These are phyloP conservation scores for Voacanga thouarsii DNA, from an alignment of 257 asterid genomes.

Conservation along the genomic window DNA sequence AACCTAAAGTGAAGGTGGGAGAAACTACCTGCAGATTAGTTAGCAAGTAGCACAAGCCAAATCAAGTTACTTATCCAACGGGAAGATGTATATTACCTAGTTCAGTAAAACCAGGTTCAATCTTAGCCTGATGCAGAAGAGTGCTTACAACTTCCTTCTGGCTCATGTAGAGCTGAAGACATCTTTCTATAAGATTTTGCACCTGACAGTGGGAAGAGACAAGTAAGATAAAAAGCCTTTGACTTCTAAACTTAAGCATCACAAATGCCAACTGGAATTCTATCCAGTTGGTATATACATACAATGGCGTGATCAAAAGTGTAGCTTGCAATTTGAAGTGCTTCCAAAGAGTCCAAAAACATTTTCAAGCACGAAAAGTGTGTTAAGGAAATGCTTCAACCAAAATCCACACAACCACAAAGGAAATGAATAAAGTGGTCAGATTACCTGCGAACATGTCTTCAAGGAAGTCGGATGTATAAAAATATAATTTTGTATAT, in stretches of 20 bases:
- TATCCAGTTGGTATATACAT: not conserved
- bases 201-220: conserved; percentile 42
- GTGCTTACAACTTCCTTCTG: conserved; percentile 80
- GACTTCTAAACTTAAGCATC: conserved; percentile 12
- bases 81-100: conserved; percentile 50
- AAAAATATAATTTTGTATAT: not conserved
- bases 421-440: not conserved
- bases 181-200: conserved; percentile 92
- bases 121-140: conserved; percentile 73
- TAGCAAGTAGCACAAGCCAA: not conserved
- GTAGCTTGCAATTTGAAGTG: not conserved
- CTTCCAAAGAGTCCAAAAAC: not conserved
- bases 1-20: not conserved
- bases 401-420: not conserved
- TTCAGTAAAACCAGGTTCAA: conserved; percentile 94
- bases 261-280: not conserved
- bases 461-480: not conserved
- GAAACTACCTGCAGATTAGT: not conserved
- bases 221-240: not conserved
- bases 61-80: not conserved
- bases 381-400: not conserved
- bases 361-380: not conserved
- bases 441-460: not conserved
- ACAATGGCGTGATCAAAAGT: not conserved
- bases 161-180: conserved; percentile 97